Evolutionary conservation across 768 basidiomycete genomes (phyloP).

Genomic region (Mycena sanguinolenta): DNA sequence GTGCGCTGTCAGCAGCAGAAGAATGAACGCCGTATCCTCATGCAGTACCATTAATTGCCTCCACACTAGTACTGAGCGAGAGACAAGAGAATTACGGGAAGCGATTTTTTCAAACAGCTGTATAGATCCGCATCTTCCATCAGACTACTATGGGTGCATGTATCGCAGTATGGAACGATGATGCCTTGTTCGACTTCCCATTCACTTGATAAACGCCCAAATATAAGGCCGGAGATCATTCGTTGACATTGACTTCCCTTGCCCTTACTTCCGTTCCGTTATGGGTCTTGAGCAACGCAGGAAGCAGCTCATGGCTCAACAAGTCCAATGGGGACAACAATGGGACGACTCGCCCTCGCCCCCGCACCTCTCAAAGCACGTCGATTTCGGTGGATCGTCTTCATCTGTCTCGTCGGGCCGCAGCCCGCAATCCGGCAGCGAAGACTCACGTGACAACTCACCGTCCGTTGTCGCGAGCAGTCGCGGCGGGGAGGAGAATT

Average conservation of each 20-base stretch:
- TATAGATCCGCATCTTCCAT: no score
- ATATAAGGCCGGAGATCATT: constrained; percentile 3
- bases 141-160: not conserved
- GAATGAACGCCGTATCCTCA: not conserved
- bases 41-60: not conserved
- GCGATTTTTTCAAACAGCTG: no score
- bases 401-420: not conserved
- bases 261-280: not conserved
- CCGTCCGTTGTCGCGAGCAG: not conserved
- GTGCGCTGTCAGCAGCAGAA: not conserved
- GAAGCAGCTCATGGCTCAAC: constrained; percentile 38
- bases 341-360: constrained; percentile 39
- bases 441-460: not conserved
- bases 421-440: constrained; percentile 8
- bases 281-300: constrained; percentile 41
- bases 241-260: not conserved
- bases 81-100: not conserved
- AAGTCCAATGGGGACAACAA: not conserved
- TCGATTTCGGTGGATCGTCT: not conserved
- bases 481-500: not conserved
- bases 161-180: not conserved
- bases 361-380: constrained; percentile 27
- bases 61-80: not conserved
- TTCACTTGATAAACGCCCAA: constrained; percentile 18
- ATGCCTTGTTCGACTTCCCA: not conserved